Percentiles rank a stretch among this genome's conserved stretches.
Evolutionary conservation across 2,329 filamentous ascomycete genomes (phyloP).

Genomic region (Alternaria arborescens): DNA sequence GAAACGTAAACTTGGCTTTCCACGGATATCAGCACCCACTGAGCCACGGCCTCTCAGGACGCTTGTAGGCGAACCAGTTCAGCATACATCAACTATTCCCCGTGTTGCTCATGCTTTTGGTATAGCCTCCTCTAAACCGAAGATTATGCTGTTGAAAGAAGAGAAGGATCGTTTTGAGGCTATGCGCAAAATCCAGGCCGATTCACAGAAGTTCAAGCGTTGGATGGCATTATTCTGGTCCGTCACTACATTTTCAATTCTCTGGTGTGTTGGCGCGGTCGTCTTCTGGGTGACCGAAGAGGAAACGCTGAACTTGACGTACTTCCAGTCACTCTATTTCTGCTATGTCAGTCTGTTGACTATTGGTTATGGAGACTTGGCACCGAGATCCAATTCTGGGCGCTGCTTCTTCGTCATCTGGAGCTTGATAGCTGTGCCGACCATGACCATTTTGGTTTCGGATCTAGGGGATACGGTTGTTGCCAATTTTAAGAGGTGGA

Average conservation of each 20-base stretch:
- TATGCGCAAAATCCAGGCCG: constrained; percentile 81
- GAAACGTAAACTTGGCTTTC: constrained; percentile 23
- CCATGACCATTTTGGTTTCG: constrained; percentile 77
- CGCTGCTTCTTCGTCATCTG: constrained; percentile 93
- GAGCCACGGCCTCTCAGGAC: constrained; percentile 32
- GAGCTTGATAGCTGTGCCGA: constrained; percentile 84
- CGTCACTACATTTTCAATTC: constrained; percentile 70
- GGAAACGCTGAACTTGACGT: constrained; percentile 66
- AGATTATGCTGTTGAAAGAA: constrained; percentile 64
- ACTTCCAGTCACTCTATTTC: constrained; percentile 87
- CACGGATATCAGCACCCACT: constrained; percentile 39
- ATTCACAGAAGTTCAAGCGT: constrained; percentile 70
- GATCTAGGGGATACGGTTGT: constrained; percentile 81
- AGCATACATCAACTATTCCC: constrained; percentile 12
- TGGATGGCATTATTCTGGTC: constrained; percentile 80
- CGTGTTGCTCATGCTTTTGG: constrained; percentile 20
- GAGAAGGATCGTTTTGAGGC: constrained; percentile 75
- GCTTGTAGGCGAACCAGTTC: constrained; percentile 27
- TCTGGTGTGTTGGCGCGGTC: constrained; percentile 83
- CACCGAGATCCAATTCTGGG: constrained; percentile 78
- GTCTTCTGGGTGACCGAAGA: constrained; percentile 73
- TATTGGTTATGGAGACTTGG: constrained; percentile 85
- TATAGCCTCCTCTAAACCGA: constrained; percentile 48
- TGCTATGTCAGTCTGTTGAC: constrained; percentile 84
- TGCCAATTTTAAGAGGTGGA: constrained; percentile 68